phyloP scores from a whole-genome alignment of 768 basidiomycete genomes.

The Agrocybe praecox region DNA sequence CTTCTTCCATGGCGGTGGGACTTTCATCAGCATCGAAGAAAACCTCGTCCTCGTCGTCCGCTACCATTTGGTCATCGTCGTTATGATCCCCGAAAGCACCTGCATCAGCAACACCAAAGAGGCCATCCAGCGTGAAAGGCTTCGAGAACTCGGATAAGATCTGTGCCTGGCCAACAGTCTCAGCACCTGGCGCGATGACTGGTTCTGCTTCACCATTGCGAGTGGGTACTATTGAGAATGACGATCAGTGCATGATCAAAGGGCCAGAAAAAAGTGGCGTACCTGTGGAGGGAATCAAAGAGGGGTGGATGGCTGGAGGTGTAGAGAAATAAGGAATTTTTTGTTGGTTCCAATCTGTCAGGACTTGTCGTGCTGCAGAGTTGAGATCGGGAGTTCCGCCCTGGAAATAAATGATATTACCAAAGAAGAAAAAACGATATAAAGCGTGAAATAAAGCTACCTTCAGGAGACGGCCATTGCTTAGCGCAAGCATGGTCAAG shows the following conservation, averaged over 20 bases:
- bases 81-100: conserved; percentile 67
- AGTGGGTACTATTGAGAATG: conserved; percentile 14
- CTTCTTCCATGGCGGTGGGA: conserved; percentile 39
- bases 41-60: conserved; percentile 43
- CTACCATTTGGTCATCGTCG: conserved; percentile 44
- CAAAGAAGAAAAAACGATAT: not conserved
- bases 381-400: conserved; percentile 92
- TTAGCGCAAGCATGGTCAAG: conserved; percentile 86
- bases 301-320: conserved; percentile 81
- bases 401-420: conserved; percentile 32
- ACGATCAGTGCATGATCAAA: not conserved
- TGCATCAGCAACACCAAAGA: conserved; percentile 81
- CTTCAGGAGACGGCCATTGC: conserved; percentile 82
- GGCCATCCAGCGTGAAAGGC: conserved; percentile 78
- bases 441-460: conserved; percentile 31
- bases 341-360: conserved; percentile 95
- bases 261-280: conserved; percentile 2
- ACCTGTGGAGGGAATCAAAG: conserved; percentile 62
- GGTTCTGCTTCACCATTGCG: conserved; percentile 26
- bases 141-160: conserved; percentile 72
- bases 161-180: conserved; percentile 79
- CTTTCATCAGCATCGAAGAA: conserved; percentile 46
- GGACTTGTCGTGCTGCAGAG: conserved; percentile 76
- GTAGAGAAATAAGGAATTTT: conserved; percentile 89
- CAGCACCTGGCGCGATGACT: conserved; percentile 69